A percentile compares a stretch with the other conserved stretches of the same genome.
Conservation (phyloP, 2,329 filamentous ascomycete species). For the Nothomitra cinnamomea region DNA sequence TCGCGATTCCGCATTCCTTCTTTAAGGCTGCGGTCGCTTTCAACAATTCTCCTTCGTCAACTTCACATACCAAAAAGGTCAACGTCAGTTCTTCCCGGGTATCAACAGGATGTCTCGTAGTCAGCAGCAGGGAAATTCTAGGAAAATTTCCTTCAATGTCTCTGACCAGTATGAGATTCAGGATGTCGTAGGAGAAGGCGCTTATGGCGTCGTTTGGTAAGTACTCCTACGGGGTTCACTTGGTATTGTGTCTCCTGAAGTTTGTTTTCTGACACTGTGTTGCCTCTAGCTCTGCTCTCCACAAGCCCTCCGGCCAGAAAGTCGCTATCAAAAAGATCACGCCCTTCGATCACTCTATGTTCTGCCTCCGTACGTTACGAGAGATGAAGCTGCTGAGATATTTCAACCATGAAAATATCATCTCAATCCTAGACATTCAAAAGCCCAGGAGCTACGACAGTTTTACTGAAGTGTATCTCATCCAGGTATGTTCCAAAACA, state of each 20-base stretch:
- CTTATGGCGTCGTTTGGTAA: constrained; percentile 96
- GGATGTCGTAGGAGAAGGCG: constrained; percentile 96
- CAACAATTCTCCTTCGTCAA: background rate
- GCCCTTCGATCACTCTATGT: constrained; percentile 98
- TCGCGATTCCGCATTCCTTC: background rate
- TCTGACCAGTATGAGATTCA: constrained; percentile 99
- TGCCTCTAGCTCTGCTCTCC: constrained; percentile 63
- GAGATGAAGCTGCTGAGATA: constrained; percentile 99
- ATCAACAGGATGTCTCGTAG: constrained; percentile 16
- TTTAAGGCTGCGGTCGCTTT: background rate
- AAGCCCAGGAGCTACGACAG: constrained; percentile 91
- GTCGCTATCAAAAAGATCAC: constrained; percentile 99
- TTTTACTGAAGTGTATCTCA: constrained; percentile 96
- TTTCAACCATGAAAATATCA: constrained; percentile 99
- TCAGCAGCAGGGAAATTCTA: constrained; percentile 34
- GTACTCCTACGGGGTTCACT: constrained; percentile 19
- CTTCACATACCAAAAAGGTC: background rate
- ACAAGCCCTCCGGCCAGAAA: constrained; percentile 96
- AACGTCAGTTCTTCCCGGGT: background rate
- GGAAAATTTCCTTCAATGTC: constrained; percentile 99
- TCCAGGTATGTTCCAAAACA: constrained; percentile 50
- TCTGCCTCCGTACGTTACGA: constrained; percentile 85
- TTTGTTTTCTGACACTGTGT: background rate
- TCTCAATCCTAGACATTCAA: constrained; percentile 97
- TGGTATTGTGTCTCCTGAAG: background rate